Conservation (phyloP, 2,329 filamentous ascomycete species). For the Tolypocladium nubicola region DNA sequence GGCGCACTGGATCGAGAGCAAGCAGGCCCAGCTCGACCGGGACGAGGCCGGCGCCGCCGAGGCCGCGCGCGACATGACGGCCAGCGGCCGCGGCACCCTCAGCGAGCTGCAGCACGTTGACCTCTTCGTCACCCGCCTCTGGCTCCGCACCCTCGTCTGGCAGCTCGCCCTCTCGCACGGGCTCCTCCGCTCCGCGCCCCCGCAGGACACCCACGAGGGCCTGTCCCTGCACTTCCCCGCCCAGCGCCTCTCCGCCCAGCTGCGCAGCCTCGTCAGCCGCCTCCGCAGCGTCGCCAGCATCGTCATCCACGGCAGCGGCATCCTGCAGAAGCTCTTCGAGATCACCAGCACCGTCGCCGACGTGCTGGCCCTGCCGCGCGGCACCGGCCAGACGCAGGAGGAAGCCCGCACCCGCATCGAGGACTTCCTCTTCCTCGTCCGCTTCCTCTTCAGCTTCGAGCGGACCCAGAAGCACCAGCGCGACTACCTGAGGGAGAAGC, state of each 20-base stretch:
- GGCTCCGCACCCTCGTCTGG: conserved; percentile 30
- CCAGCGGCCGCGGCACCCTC: conserved; percentile 15
- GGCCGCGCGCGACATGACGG: conserved; percentile 14
- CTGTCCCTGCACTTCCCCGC: conserved; percentile 28
- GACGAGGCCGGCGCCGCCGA: conserved; percentile 22
- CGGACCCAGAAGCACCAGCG: conserved; percentile 33
- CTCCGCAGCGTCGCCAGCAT: conserved; percentile 30
- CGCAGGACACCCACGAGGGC: conserved; percentile 22
- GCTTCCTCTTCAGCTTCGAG: conserved; percentile 38
- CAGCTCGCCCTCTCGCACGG: conserved; percentile 28
- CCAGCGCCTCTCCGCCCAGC: conserved; percentile 24
- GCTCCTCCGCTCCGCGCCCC: conserved; percentile 22
- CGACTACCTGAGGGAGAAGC: conserved; percentile 27
- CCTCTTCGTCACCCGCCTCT: conserved; percentile 28
- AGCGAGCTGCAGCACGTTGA: conserved; percentile 29
- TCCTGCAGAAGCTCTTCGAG: conserved; percentile 49
- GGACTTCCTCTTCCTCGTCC: conserved; percentile 41
- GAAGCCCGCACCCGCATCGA: conserved; percentile 37
- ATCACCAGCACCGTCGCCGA: conserved; percentile 50
- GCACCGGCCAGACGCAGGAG: conserved; percentile 23
- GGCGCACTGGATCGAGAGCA: conserved; percentile 27
- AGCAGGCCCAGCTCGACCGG: conserved; percentile 27
- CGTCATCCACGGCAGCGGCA: conserved; percentile 43
- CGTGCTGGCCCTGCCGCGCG: conserved; percentile 40
- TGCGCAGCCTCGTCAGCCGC: conserved; percentile 24